Conservation (phyloP, 768 basidiomycete genomes). For the Agaricus sinodeliciosus region DNA sequence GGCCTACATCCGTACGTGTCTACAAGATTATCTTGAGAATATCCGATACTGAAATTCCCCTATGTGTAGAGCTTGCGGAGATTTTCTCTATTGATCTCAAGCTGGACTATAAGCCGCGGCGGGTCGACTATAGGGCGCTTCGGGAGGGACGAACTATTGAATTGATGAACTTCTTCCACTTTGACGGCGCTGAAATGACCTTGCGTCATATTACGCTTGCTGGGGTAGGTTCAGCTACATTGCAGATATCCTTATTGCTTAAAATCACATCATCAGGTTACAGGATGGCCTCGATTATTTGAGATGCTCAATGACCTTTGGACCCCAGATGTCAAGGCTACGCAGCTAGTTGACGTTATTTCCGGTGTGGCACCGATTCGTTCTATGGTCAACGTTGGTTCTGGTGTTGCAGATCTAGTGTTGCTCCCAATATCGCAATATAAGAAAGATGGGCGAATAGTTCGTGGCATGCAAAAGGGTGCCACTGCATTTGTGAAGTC, state of each 20-base stretch:
- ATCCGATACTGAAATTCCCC: not conserved
- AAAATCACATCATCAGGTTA: conserved; percentile 47
- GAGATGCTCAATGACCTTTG: conserved; percentile 95
- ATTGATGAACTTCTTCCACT: conserved; percentile 99
- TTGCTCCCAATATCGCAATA: conserved; percentile 96
- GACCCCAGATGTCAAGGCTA: conserved; percentile 99
- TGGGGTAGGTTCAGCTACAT: conserved; percentile 54
- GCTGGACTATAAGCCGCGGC: conserved; percentile 96
- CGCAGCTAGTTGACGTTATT: conserved; percentile 94
- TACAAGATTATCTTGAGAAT: not conserved
- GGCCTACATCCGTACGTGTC: conserved; percentile 25
- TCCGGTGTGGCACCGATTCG: conserved; percentile 96
- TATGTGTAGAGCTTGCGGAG: conserved; percentile 75
- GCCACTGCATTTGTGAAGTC: conserved; percentile 90
- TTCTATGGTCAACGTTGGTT: conserved; percentile 95
- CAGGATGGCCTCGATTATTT: conserved; percentile 87
- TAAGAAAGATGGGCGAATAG: conserved; percentile 90
- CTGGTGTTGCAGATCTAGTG: conserved; percentile 93
- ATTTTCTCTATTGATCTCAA: conserved; percentile 94
- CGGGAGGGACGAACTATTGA: conserved; percentile 90
- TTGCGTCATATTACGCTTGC: conserved; percentile 85
- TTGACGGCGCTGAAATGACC: conserved; percentile 98
- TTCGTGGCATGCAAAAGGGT: conserved; percentile 91
- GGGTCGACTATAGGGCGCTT: conserved; percentile 90
- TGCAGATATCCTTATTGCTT: not conserved